Evolutionary conservation across 768 basidiomycete genomes (phyloP).

Genomic region (Pulveroboletus sp.): DNA sequence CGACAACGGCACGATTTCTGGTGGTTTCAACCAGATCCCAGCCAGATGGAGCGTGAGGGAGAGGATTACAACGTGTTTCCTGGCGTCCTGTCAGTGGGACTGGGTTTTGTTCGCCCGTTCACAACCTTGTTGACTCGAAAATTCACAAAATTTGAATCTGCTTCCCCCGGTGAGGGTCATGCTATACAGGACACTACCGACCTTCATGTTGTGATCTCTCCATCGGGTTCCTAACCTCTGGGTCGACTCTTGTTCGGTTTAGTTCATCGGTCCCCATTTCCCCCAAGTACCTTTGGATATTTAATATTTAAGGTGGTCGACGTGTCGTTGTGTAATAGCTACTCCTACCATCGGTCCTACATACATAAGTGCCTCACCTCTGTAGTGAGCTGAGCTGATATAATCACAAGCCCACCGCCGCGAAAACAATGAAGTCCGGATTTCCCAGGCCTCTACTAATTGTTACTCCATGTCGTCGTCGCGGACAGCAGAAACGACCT

Average conservation of each 20-base stretch:
- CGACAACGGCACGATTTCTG: slow-evolving; percentile 11
- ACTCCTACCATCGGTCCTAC: too few species aligned
- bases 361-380: too few species aligned
- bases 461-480: slow-evolving; percentile 33
- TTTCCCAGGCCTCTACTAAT: slow-evolving; percentile 19
- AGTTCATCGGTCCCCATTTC: neutral
- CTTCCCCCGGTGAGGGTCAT: neutral
- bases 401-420: too few species aligned
- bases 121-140: neutral
- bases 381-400: too few species aligned
- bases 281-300: too few species aligned
- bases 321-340: too few species aligned
- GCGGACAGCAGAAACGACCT: slow-evolving; percentile 58
- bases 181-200: neutral
- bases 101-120: neutral
- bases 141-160: neutral
- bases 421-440: too few species aligned
- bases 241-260: neutral
- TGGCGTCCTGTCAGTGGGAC: neutral
- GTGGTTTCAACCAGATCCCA: slow-evolving; percentile 25
- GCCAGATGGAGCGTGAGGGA: neutral
- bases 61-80: neutral
- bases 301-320: too few species aligned
- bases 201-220: neutral
- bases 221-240: neutral